A percentile compares a stretch with the other conserved stretches of the same genome.
Conservation (phyloP, 768 basidiomycete species). For the Lactifluus hygrophoroides region DNA sequence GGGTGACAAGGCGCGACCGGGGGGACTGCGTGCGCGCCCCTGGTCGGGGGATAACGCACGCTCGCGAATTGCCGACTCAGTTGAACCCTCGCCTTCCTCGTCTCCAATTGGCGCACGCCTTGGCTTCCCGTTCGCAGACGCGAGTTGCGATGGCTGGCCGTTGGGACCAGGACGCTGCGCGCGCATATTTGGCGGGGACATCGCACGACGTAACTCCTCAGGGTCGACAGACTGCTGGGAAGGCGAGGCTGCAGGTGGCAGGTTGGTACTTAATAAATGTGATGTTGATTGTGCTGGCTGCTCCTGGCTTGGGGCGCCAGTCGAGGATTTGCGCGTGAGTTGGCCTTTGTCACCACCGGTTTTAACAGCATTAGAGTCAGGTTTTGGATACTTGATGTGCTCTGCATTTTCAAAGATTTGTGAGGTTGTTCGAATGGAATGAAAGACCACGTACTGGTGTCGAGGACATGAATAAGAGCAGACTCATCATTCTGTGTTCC, state of each 20-base stretch:
- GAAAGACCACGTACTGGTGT: conserved; percentile 68
- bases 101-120: conserved; percentile 47
- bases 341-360: conserved; percentile 29
- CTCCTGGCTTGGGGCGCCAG: conserved; percentile 19
- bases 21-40: conserved; percentile 52
- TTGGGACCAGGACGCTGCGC: conserved; percentile 33
- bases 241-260: conserved; percentile 60
- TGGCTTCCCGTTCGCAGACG: conserved; percentile 31
- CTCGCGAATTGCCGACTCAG: conserved; percentile 35
- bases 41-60: conserved; percentile 53
- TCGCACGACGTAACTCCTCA: conserved; percentile 56
- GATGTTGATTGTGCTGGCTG: conserved; percentile 16
- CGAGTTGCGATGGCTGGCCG: conserved; percentile 32
- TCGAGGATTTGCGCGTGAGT: conserved; percentile 41
- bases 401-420: conserved; percentile 34
- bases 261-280: conserved; percentile 25
- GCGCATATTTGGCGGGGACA: conserved; percentile 52
- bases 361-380: conserved; percentile 47
- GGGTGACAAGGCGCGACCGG: conserved; percentile 40
- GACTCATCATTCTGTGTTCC: conserved; percentile 71
- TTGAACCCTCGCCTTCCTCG: conserved; percentile 42
- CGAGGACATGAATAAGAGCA: conserved; percentile 78
- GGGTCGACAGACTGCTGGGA: conserved; percentile 35
- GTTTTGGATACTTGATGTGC: conserved; percentile 77
- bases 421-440: background rate